Evolutionary conservation across 2,329 filamentous ascomycete species (phyloP).

Genomic region (Calycina marina): DNA sequence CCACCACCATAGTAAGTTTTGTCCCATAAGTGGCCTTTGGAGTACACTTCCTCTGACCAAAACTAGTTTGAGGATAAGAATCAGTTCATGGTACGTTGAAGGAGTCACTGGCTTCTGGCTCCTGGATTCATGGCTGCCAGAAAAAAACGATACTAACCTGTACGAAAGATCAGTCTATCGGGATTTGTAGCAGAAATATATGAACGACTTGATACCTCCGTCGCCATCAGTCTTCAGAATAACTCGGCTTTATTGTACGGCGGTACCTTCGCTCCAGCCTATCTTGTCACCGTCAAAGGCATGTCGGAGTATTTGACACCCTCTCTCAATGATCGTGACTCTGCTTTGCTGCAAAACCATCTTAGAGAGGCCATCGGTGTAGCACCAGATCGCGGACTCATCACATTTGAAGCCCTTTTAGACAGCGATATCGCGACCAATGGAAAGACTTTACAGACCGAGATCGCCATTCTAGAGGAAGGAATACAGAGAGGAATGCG

Average conservation of each 20-base stretch:
- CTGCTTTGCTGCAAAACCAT: constrained; percentile 61
- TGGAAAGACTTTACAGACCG: constrained; percentile 53
- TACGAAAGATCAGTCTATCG: too few relatives aligned
- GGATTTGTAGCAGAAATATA: too few relatives aligned
- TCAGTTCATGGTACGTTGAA: constrained; percentile 3
- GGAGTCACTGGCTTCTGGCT: too few relatives aligned
- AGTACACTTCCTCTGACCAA: too few relatives aligned
- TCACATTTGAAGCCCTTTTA: constrained; percentile 54
- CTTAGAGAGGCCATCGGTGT: constrained; percentile 60
- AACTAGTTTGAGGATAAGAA: too few relatives aligned
- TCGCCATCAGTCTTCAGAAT: constrained; percentile 65
- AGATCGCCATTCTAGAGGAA: constrained; percentile 39
- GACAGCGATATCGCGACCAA: constrained; percentile 61
- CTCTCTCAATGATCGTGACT: constrained; percentile 67
- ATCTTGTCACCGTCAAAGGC: constrained; percentile 60
- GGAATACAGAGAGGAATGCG: constrained; percentile 6
- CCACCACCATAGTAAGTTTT: too few relatives aligned
- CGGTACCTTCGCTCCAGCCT: constrained; percentile 64
- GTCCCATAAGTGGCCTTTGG: too few relatives aligned
- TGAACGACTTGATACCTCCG: constrained; percentile 55
- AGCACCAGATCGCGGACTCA: constrained; percentile 46
- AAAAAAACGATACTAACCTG: too few relatives aligned
- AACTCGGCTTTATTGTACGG: constrained; percentile 61
- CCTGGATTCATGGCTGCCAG: too few relatives aligned
- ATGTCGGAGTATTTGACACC: constrained; percentile 55